Conservation (phyloP, 176 grass and related monocot species). For the Aegilops speltoides region DNA sequence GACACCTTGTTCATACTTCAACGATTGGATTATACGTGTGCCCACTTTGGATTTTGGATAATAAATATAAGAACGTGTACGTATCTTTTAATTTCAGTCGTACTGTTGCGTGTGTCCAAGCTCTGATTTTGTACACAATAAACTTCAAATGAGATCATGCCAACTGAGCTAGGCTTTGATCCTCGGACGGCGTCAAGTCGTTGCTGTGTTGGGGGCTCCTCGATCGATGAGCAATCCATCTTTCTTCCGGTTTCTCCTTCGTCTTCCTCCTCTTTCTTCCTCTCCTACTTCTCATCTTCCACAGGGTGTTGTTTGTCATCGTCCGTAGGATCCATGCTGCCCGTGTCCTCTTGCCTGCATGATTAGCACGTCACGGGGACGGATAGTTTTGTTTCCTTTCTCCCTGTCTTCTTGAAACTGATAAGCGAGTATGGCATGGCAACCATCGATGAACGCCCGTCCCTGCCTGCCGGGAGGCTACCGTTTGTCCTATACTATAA, state of each 20-base stretch:
- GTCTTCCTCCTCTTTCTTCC: no score
- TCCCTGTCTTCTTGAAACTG: background rate
- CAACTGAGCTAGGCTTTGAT: background rate
- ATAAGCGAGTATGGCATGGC: background rate
- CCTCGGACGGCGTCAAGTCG: background rate
- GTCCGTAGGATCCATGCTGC: no score
- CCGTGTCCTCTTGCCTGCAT: background rate
- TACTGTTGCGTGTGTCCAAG: no score
- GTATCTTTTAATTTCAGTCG: no score
- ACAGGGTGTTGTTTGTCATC: no score
- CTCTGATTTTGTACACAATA: background rate
- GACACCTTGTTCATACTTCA: background rate
- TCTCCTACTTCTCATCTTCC: no score
- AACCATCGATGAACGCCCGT: background rate
- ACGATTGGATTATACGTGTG: background rate
- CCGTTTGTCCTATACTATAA: background rate
- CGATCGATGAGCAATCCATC: no score
- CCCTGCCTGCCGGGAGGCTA: background rate
- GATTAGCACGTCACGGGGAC: constrained; percentile 24
- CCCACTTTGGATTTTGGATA: no score
- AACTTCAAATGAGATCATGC: background rate
- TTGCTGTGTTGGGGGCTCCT: background rate
- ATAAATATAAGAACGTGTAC: no score
- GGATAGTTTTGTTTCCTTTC: background rate
- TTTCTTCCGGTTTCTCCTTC: no score